Conservation (phyloP, 331 rosid genomes). For the Stylosanthes scabra region DNA sequence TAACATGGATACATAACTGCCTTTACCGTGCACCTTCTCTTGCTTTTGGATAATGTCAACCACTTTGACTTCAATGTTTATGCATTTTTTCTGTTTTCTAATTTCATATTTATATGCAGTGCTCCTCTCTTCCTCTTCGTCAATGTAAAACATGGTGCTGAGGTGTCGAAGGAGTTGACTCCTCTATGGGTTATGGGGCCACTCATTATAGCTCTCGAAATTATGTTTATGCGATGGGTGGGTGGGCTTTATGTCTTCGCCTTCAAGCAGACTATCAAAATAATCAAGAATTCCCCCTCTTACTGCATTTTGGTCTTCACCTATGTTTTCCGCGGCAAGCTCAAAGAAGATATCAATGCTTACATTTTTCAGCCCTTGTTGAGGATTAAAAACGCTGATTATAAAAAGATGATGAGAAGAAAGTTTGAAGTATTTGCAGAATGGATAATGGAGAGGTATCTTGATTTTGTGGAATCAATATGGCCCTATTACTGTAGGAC, state of each 20-base stretch:
- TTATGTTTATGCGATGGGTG: conserved; percentile 63
- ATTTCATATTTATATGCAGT: conserved; percentile 61
- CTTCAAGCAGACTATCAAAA: conserved; percentile 75
- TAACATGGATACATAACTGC: not conserved
- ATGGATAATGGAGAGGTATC: conserved; percentile 62
- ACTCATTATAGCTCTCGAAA: conserved; percentile 62
- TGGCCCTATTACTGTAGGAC: conserved; percentile 87
- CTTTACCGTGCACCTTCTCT: conserved; percentile 2
- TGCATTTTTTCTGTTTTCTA: conserved; percentile 27
- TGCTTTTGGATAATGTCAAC: conserved; percentile 14
- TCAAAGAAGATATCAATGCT: conserved; percentile 57
- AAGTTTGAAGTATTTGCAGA: conserved; percentile 62
- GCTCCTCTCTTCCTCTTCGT: conserved; percentile 74
- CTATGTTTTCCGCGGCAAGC: conserved; percentile 63
- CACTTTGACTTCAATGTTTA: not conserved
- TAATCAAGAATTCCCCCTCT: conserved; percentile 65
- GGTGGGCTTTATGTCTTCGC: conserved; percentile 66
- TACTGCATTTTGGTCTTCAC: conserved; percentile 57
- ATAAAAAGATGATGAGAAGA: conserved; percentile 54
- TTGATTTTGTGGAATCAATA: conserved; percentile 84
- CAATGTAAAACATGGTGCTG: conserved; percentile 64
- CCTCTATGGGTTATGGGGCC: conserved; percentile 93
- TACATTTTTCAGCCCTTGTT: conserved; percentile 57
- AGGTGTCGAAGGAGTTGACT: conserved; percentile 81
- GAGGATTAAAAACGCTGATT: conserved; percentile 60